Evolutionary conservation across 805 yeast genomes (phyloP).

Genomic region (Ogataea naganishii): DNA sequence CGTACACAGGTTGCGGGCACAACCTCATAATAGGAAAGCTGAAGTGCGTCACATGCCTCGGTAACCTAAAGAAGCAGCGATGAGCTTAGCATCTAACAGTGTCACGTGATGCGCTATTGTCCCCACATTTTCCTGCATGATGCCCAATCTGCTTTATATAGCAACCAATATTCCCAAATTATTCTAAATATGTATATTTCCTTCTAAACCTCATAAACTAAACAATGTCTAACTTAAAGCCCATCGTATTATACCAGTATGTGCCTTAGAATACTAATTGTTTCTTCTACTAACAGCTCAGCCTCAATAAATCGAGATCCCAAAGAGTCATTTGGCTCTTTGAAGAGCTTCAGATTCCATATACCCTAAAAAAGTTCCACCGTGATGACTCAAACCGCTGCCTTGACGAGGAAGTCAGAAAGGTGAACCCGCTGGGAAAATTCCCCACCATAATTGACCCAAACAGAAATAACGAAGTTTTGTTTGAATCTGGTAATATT

Average conservation of each 20-base stretch:
- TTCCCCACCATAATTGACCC: constrained; percentile 42
- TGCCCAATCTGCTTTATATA: neutral
- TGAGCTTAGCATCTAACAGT: too few species aligned
- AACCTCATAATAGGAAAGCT: too few species aligned
- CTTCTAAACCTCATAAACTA: constrained; percentile 14
- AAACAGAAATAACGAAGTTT: constrained; percentile 25
- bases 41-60: too few species aligned
- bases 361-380: constrained; percentile 42
- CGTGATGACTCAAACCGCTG: constrained; percentile 30
- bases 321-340: constrained; percentile 56
- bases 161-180: neutral
- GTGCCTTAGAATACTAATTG: neutral
- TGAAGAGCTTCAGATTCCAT: constrained; percentile 50
- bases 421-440: constrained; percentile 56
- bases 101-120: too few species aligned
- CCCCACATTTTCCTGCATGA: neutral
- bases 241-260: constrained; percentile 1
- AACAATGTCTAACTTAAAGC: neutral
- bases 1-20: too few species aligned
- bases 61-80: too few species aligned
- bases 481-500: constrained; percentile 58
- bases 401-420: constrained; percentile 29
- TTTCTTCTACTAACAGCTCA: constrained; percentile 4
- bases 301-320: constrained; percentile 50
- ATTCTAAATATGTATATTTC: neutral